Base-by-base conservation (phyloP, 1,284 basidiomycete genomes). In the Porogramme epimiltina region DNA sequence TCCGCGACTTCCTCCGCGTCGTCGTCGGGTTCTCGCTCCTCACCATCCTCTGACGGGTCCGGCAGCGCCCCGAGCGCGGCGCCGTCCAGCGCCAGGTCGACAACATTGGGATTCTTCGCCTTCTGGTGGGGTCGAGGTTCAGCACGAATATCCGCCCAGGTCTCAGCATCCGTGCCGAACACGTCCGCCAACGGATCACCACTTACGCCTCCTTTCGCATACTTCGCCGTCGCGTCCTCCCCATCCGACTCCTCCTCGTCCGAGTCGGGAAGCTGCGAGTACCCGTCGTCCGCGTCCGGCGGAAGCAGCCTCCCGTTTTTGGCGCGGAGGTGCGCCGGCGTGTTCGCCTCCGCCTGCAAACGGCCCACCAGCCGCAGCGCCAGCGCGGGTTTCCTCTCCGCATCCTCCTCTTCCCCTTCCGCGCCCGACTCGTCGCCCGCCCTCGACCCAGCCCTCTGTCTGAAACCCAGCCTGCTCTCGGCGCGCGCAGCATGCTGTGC, bases 161-260 rank as follows among this genome's bases (percentile, higher is more conserved):
- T 77, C 58, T 85, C 79, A 55, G 72, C 79, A 66, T 87, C 85
- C 24, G 76, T 75, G 42, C 84, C 84, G 61, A 78, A 79, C 19
- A 79, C 70, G 56, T 80, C 79, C 20, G 65, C 65, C 23, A 80
- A 67, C 10, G 77, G 75, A 61, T 80, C 78, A 19, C 57, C 60
- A 49, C 53, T 52, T 31, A 49, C 52, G 31, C 41, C 44, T 42
- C 54, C 51, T 23, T 53, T 54, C 23, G 55, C 56, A 23, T 60
- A 56, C 15, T 59, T 59, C 33, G 62, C 60, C 15, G 62, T 63
- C 33, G 54, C 46, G 4, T 66, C 67, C 22, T 61, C 62, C 15
- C 59, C 62, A 18, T 55, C 57, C 22, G 65, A 66, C 22, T 60
- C 62, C 16, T 60, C 62, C 20, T 55, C 57, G n/a, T 62, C 65